Conservation (phyloP, 805 yeast species). For the Pichia exigua region DNA sequence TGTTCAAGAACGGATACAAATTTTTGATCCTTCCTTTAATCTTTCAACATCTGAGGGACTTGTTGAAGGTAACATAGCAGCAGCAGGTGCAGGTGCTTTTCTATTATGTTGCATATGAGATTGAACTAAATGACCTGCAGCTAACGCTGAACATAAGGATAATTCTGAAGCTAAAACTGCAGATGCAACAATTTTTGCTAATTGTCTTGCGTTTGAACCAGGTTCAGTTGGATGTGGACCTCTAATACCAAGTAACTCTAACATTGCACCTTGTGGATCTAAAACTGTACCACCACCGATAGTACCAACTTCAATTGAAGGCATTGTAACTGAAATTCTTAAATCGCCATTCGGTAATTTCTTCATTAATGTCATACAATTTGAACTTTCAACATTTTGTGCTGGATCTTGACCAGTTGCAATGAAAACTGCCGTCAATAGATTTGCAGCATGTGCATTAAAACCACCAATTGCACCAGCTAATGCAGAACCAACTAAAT, state of each 20-base stretch:
- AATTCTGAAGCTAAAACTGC: slow-evolving; percentile 95
- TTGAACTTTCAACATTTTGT: slow-evolving; percentile 94
- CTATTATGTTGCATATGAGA: slow-evolving; percentile 97
- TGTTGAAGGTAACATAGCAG: slow-evolving; percentile 19
- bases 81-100: slow-evolving; percentile 25
- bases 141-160: slow-evolving; percentile 90
- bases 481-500: slow-evolving; percentile 94
- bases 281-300: slow-evolving; percentile 98
- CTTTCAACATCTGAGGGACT: slow-evolving; percentile 34
- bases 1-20: slow-evolving; percentile 55
- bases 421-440: slow-evolving; percentile 86
- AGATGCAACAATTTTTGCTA: slow-evolving; percentile 88
- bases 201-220: slow-evolving; percentile 89
- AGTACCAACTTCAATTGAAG: slow-evolving; percentile 97
- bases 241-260: slow-evolving; percentile 86
- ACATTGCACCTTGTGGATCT: slow-evolving; percentile 95
- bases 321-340: slow-evolving; percentile 96
- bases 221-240: slow-evolving; percentile 95
- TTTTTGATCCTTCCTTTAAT: slow-evolving; percentile 64
- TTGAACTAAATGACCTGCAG: slow-evolving; percentile 97
- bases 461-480: slow-evolving; percentile 98
- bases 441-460: slow-evolving; percentile 96
- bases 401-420: slow-evolving; percentile 99
- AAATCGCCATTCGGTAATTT: slow-evolving; percentile 69
- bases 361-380: slow-evolving; percentile 94